These are phyloP conservation scores for Penicillium coprophilum DNA, from an alignment of 495 filamentous ascomycete species.

Conservation along the genomic window DNA sequence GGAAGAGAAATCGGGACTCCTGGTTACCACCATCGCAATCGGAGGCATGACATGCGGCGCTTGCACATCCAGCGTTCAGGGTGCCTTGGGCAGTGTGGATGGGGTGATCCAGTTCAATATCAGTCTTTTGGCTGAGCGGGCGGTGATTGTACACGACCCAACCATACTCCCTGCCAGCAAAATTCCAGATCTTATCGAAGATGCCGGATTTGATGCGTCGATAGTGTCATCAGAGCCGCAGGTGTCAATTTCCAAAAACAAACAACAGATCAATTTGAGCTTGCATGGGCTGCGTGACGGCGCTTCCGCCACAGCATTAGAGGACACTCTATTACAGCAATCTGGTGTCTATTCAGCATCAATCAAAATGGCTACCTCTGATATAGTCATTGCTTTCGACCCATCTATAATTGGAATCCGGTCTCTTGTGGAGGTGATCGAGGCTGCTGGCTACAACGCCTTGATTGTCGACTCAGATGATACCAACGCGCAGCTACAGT, in stretches of 20 bases:
- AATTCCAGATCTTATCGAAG: conserved; percentile 65
- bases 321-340: conserved; percentile 61
- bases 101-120: conserved; percentile 89
- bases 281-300: conserved; percentile 77
- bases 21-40: conserved; percentile 79
- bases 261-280: conserved; percentile 65
- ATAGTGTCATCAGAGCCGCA: conserved; percentile 56
- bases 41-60: conserved; percentile 97
- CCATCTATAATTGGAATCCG: conserved; percentile 73
- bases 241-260: conserved; percentile 33
- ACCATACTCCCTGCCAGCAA: conserved; percentile 62
- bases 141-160: conserved; percentile 83
- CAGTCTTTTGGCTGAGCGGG: conserved; percentile 87
- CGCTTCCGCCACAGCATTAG: conserved; percentile 66
- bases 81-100: conserved; percentile 71
- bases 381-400: conserved; percentile 67
- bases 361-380: conserved; percentile 67
- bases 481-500: conserved; percentile 95
- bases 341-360: conserved; percentile 71
- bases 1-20: conserved; percentile 42
- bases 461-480: conserved; percentile 88
- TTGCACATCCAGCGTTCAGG: conserved; percentile 88
- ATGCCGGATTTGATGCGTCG: conserved; percentile 84
- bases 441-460: conserved; percentile 80
- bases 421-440: conserved; percentile 76